Evolutionary conservation across 148 eudicot species (phyloP), one percentile per base, ranked within the genome.

Genomic region (Chenopodium quinoa): DNA sequence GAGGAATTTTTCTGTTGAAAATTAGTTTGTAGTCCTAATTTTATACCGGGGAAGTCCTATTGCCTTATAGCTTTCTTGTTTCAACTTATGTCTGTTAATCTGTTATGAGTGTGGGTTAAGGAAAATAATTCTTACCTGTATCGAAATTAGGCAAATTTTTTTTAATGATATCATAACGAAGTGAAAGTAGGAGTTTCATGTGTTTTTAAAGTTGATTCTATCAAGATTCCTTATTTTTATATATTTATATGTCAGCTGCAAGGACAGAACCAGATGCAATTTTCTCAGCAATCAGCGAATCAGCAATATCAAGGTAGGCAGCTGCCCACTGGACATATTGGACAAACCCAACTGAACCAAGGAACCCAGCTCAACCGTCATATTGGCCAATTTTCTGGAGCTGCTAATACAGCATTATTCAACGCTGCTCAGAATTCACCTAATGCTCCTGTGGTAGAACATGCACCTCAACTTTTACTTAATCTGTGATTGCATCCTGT

Each of bases 341-440:
- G 92, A 74, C 97, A 92, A 86, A 90, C 86, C 86, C 98, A 93
- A 86, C 90, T 97, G 46, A 92, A 63, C 88, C 99, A 94, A 85
- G 98, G 94, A 82, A 94, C 85, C 87, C 99, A 97, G 90, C 86
- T 97, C 85, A 94, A 90, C 89, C 99, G 99, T 65, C 99, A 95
- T 69, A 82, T 94, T 75, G 93, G 92, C 76, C 99, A 97, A 86
- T 94, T 91, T 85, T 86, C 99, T 32, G 90, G 91, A 83, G 77
- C 91, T 75, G 97, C 97, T 77, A 97, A 94, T 87, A 92, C 93
- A 86, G 97, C 99, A n/a, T 82, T 97, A 78, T 97, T 91, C 85
- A 97, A 87, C 81, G 93, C 97, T 75, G 95, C 99, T 79, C 99
- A 97, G 85, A 85, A 84, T 82, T 88, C 95, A 79, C 94, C 99